These are phyloP conservation scores for Clathrus columnatus DNA, from an alignment of 768 basidiomycete genomes.

Conservation along the genomic window DNA sequence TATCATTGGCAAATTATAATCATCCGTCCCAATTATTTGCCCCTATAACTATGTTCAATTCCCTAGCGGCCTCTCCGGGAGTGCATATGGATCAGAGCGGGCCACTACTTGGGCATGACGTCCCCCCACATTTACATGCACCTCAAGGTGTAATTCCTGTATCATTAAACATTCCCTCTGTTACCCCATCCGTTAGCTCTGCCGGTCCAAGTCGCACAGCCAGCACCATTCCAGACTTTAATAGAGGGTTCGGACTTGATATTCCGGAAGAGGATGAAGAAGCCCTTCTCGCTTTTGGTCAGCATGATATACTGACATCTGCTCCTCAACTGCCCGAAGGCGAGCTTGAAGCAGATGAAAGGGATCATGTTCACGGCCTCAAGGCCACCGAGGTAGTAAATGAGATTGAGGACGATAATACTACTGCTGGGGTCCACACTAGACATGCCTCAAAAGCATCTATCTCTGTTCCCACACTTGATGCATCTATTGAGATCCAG, in stretches of 20 bases:
- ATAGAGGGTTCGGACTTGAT: slow-evolving; percentile 73
- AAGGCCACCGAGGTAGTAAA: slow-evolving; percentile 18
- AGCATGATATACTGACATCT: neutral
- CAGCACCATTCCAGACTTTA: slow-evolving; percentile 54
- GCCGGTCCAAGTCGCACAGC: slow-evolving; percentile 52
- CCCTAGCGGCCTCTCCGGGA: slow-evolving; percentile 50
- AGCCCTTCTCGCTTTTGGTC: slow-evolving; percentile 19
- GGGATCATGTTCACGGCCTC: slow-evolving; percentile 19
- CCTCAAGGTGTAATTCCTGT: slow-evolving; percentile 15
- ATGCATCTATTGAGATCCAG: slow-evolving; percentile 26
- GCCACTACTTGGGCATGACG: slow-evolving; percentile 13
- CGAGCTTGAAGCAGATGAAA: neutral
- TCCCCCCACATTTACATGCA: slow-evolving; percentile 17
- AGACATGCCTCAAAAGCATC: slow-evolving; percentile 62
- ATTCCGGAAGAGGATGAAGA: slow-evolving; percentile 65
- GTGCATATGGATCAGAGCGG: slow-evolving; percentile 38
- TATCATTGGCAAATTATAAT: slow-evolving; percentile 51
- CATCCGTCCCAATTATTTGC: slow-evolving; percentile 27
- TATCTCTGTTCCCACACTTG: slow-evolving; percentile 44
- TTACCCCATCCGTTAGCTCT: slow-evolving; percentile 28
- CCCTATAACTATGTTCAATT: slow-evolving; percentile 43
- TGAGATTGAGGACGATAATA: slow-evolving; percentile 29
- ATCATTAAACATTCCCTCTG: slow-evolving; percentile 18
- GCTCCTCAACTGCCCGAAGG: neutral
- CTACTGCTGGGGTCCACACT: slow-evolving; percentile 43